These are phyloP conservation scores for Tagetes erecta DNA, from an alignment of 129 eudicot species.

Conservation along the genomic window DNA sequence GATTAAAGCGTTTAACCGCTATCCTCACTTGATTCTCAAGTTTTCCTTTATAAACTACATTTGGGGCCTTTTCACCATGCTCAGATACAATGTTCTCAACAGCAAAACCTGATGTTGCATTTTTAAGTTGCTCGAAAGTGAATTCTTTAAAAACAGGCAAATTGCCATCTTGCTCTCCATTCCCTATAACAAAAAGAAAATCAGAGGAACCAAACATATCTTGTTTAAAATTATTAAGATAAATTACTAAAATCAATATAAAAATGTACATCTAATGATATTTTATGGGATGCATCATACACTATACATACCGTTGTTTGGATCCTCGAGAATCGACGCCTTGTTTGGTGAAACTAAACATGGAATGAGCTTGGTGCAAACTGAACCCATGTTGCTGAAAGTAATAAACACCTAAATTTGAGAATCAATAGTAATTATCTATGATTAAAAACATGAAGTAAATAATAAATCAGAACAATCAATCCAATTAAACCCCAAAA, in stretches of 20 bases:
- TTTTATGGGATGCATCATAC: constrained; percentile 12
- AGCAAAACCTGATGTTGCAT: constrained; percentile 72
- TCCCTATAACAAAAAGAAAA: constrained; percentile 31
- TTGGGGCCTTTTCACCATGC: constrained; percentile 76
- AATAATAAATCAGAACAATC: constrained; percentile 10
- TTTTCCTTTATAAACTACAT: constrained; percentile 71
- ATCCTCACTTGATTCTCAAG: constrained; percentile 67
- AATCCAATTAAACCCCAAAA: neutral
- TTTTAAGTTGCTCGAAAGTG: constrained; percentile 64
- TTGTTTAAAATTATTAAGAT: neutral
- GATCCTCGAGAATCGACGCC: constrained; percentile 55
- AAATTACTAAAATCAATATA: neutral
- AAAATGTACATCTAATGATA: neutral
- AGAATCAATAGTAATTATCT: neutral
- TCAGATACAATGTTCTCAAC: constrained; percentile 72
- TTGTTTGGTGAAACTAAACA: constrained; percentile 59
- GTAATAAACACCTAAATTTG: constrained; percentile 22
- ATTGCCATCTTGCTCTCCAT: constrained; percentile 43
- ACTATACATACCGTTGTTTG: constrained; percentile 44
- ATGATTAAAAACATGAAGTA: neutral
- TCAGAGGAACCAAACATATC: neutral
- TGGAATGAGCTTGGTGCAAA: constrained; percentile 58
- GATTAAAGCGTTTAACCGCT: constrained; percentile 65
- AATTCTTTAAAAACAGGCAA: constrained; percentile 55
- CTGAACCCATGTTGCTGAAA: constrained; percentile 52